Evolutionary conservation across 176 grass and related monocot species (phyloP).

Genomic region (Carex pumila): DNA sequence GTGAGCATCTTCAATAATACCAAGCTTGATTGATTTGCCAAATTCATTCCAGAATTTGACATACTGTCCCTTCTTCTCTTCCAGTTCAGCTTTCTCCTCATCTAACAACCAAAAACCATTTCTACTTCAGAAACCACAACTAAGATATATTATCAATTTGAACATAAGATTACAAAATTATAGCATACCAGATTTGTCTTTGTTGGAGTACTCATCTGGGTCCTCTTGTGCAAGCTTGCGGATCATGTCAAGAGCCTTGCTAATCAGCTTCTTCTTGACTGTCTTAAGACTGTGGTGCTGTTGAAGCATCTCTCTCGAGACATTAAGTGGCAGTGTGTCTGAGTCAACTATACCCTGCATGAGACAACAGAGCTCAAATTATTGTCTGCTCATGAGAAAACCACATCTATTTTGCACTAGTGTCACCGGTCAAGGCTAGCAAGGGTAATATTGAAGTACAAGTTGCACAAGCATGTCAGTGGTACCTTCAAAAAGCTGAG

Average conservation of each 20-base stretch:
- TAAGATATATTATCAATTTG: not conserved
- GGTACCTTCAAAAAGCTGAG: constrained; percentile 89
- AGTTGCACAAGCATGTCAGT: not conserved
- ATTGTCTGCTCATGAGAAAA: not conserved
- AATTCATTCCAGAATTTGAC: constrained; percentile 99
- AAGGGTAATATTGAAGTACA: not conserved
- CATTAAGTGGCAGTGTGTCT: constrained; percentile 90
- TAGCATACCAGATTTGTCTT: constrained; percentile 79
- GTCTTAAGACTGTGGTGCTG: constrained; percentile 92
- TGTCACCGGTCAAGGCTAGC: not conserved
- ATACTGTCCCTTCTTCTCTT: constrained; percentile 90
- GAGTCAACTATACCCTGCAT: constrained; percentile 87
- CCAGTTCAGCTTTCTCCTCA: constrained; percentile 58
- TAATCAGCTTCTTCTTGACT: constrained; percentile 96
- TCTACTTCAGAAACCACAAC: not conserved
- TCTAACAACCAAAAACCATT: constrained; percentile 27
- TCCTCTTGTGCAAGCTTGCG: constrained; percentile 85
- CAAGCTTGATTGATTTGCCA: constrained; percentile 96
- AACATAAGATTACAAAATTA: not conserved
- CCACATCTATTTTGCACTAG: not conserved
- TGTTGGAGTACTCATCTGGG: constrained; percentile 86
- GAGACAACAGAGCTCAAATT: constrained; percentile 7
- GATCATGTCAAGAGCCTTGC: constrained; percentile 97
- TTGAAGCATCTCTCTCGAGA: constrained; percentile 97
- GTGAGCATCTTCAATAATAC: constrained; percentile 94